Evolutionary conservation across 2,329 filamentous ascomycete genomes (phyloP).

Genomic region (Diplodia sapinea): DNA sequence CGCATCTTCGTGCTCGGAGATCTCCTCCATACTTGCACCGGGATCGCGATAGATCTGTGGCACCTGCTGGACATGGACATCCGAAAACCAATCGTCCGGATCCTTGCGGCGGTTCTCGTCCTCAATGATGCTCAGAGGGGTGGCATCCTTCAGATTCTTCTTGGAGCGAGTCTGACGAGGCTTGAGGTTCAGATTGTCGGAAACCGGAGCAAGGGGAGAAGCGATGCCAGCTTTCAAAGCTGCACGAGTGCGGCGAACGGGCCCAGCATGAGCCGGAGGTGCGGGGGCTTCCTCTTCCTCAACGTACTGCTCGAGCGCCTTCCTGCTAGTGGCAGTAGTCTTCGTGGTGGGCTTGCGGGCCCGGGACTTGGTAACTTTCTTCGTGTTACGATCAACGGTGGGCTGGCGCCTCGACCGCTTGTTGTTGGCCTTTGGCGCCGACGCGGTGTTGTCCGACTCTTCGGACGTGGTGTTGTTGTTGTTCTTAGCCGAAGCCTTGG

Average conservation of each 20-base stretch:
- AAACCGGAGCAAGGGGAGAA: conserved; percentile 7
- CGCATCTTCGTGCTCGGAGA: conserved; percentile 6
- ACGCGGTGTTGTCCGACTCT: neutral
- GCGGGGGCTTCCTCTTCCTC: conserved; percentile 1
- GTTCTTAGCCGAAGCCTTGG: neutral
- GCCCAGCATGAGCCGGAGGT: neutral
- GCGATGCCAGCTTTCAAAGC: conserved; percentile 2
- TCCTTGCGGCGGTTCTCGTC: conserved; percentile 1
- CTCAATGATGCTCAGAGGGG: conserved; percentile 16
- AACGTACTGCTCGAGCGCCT: conserved; percentile 3
- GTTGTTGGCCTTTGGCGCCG: neutral
- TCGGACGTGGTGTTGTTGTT: conserved; percentile 19
- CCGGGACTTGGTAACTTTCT: conserved; percentile 24
- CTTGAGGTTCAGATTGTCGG: neutral
- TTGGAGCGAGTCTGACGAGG: neutral
- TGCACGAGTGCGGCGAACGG: conserved; percentile 11
- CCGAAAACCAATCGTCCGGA: conserved; percentile 18
- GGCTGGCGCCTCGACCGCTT: conserved; percentile 10
- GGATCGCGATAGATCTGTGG: conserved; percentile 15
- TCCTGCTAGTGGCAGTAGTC: neutral
- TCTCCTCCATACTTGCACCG: conserved; percentile 17
- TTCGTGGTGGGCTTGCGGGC: conserved; percentile 13
- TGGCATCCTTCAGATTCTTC: conserved; percentile 14
- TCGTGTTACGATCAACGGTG: conserved; percentile 14
- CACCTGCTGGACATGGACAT: neutral